Conservation (phyloP, 345 rosid genomes). For the Linum lewisii region DNA sequence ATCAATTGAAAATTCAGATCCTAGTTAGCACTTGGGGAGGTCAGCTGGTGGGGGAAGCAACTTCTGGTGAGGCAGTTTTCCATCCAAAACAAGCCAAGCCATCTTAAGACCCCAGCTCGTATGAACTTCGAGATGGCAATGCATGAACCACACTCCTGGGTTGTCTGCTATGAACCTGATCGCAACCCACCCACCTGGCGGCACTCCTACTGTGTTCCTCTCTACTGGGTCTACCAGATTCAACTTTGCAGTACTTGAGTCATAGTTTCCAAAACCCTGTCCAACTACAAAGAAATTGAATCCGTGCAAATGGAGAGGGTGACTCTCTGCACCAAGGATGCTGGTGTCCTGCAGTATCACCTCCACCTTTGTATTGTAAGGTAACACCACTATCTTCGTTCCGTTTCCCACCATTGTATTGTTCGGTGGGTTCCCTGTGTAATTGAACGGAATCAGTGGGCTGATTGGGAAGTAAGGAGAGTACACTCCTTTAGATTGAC, state of each 20-base stretch:
- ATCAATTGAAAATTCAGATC: too few relatives aligned
- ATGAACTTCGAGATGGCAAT: conserved; percentile 23
- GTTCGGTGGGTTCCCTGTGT: conserved; percentile 20
- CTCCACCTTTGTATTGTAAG: conserved; percentile 22
- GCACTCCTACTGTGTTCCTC: conserved; percentile 16
- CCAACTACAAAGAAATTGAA: conserved; percentile 21
- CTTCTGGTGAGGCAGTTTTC: conserved; percentile 18
- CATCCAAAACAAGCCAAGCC: conserved; percentile 24
- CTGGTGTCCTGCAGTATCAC: conserved; percentile 21
- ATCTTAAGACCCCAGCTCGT: conserved; percentile 24
- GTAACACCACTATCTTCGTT: conserved; percentile 14
- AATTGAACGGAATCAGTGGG: conserved; percentile 14
- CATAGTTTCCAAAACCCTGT: conserved; percentile 20
- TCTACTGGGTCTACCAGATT: conserved; percentile 19
- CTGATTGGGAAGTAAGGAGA: conserved; percentile 17
- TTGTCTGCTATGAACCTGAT: conserved; percentile 13
- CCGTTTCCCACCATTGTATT: conserved; percentile 19
- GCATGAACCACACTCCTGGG: conserved; percentile 24
- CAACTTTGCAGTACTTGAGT: conserved; percentile 19
- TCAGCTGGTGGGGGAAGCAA: conserved; percentile 19
- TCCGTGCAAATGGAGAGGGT: conserved; percentile 25
- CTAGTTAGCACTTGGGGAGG: conserved; percentile 12
- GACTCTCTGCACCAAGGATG: conserved; percentile 25
- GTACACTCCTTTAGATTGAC: conserved; percentile 15
- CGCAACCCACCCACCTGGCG: conserved; percentile 13